These are phyloP conservation scores for Eutypa lata DNA, from an alignment of 2,329 filamentous ascomycete species.

Conservation along the genomic window DNA sequence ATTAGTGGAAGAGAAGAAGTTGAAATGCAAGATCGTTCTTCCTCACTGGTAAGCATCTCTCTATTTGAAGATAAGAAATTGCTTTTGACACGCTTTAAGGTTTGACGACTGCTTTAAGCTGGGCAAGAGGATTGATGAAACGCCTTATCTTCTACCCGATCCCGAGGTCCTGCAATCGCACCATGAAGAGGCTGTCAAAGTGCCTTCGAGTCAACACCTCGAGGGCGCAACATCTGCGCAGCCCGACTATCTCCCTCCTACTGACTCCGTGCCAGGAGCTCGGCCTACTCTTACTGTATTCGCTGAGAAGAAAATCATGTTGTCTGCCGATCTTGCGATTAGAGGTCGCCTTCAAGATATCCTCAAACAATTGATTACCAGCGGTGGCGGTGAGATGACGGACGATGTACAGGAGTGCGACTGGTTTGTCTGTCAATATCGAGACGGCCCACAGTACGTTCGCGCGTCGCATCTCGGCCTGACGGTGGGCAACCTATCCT, in stretches of 20 bases:
- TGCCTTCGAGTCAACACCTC: constrained; percentile 59
- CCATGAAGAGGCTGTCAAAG: constrained; percentile 53
- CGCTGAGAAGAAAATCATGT: constrained; percentile 69
- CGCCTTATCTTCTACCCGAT: constrained; percentile 80
- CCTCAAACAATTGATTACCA: constrained; percentile 66
- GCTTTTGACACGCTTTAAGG: constrained; percentile 47
- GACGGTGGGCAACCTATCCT: constrained; percentile 86
- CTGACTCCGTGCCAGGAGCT: constrained; percentile 30
- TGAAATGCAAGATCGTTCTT: constrained; percentile 78
- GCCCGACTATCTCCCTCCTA: constrained; percentile 42
- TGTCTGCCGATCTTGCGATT: constrained; percentile 72
- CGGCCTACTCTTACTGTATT: constrained; percentile 69
- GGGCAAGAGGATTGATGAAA: constrained; percentile 84
- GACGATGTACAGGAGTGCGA: constrained; percentile 66
- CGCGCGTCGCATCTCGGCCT: constrained; percentile 73
- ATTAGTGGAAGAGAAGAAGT: constrained; percentile 59
- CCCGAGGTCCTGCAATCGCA: constrained; percentile 72
- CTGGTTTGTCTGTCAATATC: constrained; percentile 83
- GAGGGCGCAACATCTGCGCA: constrained; percentile 60
- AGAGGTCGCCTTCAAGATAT: constrained; percentile 63
- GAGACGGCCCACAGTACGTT: constrained; percentile 76
- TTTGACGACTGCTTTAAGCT: constrained; percentile 96
- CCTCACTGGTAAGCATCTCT: constrained; percentile 72
- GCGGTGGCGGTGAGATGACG: constrained; percentile 69
- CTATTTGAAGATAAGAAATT: neutral